Conservation (phyloP, 1,284 basidiomycete species). For the Puccinia triticina region DNA sequence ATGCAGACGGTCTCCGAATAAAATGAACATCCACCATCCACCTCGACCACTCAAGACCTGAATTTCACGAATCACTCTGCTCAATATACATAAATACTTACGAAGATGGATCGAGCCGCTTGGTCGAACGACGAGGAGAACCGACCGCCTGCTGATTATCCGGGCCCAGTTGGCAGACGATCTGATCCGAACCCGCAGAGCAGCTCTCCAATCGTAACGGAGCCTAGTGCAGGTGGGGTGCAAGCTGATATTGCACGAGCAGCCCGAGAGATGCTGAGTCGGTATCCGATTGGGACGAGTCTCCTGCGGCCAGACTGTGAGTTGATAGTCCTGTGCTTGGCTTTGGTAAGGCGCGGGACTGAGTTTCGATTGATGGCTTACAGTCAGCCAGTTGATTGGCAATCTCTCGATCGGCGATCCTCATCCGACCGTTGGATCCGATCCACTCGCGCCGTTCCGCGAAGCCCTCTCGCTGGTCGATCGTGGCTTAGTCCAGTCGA, state of each 20-base stretch:
- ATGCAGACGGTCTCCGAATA: too few relatives aligned
- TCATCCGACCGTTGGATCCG: slow-evolving; percentile 19
- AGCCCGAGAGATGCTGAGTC: neutral
- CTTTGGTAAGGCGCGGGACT: too few relatives aligned
- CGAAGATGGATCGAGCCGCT: neutral
- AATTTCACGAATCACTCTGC: neutral
- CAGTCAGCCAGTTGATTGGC: neutral
- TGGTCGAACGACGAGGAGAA: neutral
- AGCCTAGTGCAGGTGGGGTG: slow-evolving; percentile 16
- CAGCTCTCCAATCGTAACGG: neutral
- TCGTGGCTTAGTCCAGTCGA: slow-evolving; percentile 26
- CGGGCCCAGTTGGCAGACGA: neutral
- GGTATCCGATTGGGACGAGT: slow-evolving; percentile 26
- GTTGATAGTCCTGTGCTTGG: neutral
- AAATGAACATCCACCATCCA: too few relatives aligned
- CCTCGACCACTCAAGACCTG: neutral
- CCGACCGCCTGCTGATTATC: neutral
- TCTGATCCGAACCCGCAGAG: neutral
- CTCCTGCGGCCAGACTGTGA: slow-evolving; percentile 36
- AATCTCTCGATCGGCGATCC: slow-evolving; percentile 23
- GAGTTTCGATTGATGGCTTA: neutral
- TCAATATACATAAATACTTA: too few relatives aligned
- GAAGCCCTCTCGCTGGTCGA: slow-evolving; percentile 18
- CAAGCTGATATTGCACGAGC: slow-evolving; percentile 40
- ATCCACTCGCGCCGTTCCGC: slow-evolving; percentile 15